Percentiles rank a stretch among this genome's conserved stretches.
Evolutionary conservation across 768 basidiomycete species (phyloP).

Genomic region (Suillus tomentosus): DNA sequence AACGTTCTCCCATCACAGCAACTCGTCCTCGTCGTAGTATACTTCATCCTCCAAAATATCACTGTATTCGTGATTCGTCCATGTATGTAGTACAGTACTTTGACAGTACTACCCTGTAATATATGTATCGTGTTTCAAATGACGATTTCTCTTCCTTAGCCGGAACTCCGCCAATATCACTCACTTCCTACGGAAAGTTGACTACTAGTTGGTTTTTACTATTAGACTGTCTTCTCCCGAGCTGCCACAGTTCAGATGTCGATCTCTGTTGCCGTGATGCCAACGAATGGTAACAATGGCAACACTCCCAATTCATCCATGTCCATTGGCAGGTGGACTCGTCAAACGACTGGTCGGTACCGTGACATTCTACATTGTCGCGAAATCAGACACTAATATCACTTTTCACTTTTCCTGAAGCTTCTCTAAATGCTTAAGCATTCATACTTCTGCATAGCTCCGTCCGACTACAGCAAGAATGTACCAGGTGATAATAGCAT

Average conservation of each 20-base stretch:
- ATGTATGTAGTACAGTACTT: too few species aligned
- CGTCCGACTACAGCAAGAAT: constrained; percentile 9
- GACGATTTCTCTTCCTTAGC: too few species aligned
- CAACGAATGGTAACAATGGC: constrained; percentile 3
- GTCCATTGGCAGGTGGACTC: constrained; percentile 9
- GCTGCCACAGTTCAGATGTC: constrained; percentile 30
- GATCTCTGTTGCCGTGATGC: constrained; percentile 39
- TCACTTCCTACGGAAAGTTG: too few species aligned
- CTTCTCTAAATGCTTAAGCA: constrained; percentile 40
- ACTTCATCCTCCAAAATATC: too few species aligned
- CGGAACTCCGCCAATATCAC: too few species aligned
- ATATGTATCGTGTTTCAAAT: too few species aligned
- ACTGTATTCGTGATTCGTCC: too few species aligned
- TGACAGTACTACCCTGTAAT: too few species aligned
- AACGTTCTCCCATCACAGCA: too few species aligned
- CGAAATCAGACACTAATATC: constrained; percentile 32
- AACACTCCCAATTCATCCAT: constrained; percentile 13
- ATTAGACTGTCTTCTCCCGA: neutral
- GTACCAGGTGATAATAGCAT: constrained; percentile 1
- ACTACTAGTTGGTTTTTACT: too few species aligned
- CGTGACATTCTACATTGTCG: neutral
- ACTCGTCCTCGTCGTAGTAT: too few species aligned
- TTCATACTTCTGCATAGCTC: constrained; percentile 28
- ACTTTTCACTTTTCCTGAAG: constrained; percentile 61
- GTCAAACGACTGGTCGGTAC: constrained; percentile 17